Evolutionary conservation across 495 filamentous ascomycete genomes (phyloP).

Genomic region (Extremus antarcticus): DNA sequence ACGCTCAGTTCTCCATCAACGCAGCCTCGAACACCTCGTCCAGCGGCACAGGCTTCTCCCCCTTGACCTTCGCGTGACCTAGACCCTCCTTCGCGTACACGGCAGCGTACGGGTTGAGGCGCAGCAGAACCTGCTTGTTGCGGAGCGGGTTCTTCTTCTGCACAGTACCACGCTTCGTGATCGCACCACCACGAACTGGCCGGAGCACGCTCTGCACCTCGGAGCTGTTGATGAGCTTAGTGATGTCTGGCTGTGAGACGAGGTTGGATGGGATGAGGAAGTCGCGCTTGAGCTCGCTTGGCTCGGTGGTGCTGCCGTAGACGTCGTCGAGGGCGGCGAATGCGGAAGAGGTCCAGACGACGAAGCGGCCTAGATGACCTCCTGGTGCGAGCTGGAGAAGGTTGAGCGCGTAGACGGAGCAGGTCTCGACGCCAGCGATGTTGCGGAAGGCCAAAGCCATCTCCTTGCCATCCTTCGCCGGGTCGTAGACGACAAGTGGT

Average conservation of each 20-base stretch:
- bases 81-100: slow-evolving; percentile 75
- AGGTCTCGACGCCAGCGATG: slow-evolving; percentile 96
- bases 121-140: slow-evolving; percentile 94
- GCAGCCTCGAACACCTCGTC: slow-evolving; percentile 5
- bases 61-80: slow-evolving; percentile 49
- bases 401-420: slow-evolving; percentile 87
- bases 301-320: slow-evolving; percentile 80
- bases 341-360: slow-evolving; percentile 95
- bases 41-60: slow-evolving; percentile 38
- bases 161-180: slow-evolving; percentile 78
- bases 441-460: slow-evolving; percentile 91
- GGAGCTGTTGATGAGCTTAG: slow-evolving; percentile 95
- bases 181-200: slow-evolving; percentile 74
- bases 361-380: slow-evolving; percentile 97
- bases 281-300: slow-evolving; percentile 90
- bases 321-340: slow-evolving; percentile 91
- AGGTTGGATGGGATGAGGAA: slow-evolving; percentile 86
- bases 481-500: slow-evolving; percentile 91
- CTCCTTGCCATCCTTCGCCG: slow-evolving; percentile 83
- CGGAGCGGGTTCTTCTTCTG: slow-evolving; percentile 99
- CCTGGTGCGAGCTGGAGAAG: slow-evolving; percentile 97
- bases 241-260: slow-evolving; percentile 82
- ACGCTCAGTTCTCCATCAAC: slow-evolving; percentile 16
- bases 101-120: slow-evolving; percentile 93
- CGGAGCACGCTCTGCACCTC: slow-evolving; percentile 92